Evolutionary conservation across 169 alveolate genomes (phyloP), one percentile per base, ranked within the genome.

Genomic region (Cyclospora cayetanensis): DNA sequence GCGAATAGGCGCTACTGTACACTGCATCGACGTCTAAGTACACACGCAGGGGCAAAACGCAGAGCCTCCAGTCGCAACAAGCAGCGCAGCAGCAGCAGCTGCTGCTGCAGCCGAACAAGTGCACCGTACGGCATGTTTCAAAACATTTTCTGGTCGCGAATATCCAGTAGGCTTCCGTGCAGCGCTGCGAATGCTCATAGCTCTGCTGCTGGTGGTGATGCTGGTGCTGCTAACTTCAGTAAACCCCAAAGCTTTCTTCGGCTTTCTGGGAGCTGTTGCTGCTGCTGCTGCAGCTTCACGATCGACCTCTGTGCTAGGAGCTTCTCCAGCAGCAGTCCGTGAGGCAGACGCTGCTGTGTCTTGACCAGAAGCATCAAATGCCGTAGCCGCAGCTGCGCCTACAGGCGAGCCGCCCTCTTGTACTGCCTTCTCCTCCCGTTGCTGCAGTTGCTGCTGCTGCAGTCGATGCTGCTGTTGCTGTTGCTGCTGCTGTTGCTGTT

Each of bases 401-500:
- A n/a, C n/a, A n/a, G n/a, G n/a, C n/a, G n/a, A n/a, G n/a, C 60
- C 60, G 60, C 60, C 18, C 25, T 50, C 18, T 25, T 60, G 35
- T 27, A 12, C 11, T 25, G 9, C 34, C 74, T 60, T 12, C 27
- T 25, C 11, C 74, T 60, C 11, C 27, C 27, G 35, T 60, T 60
- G 35, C 22, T 60, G 35, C 74, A 12, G 35, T 25, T 60, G 35
- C 74, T 60, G 74, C 74, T 60, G 74, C 27, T 60, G 74, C 31
- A 5, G 74, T 60, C 22, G 74, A 12, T 60, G 74, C 27, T 60
- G 74, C 22, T 60, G 35, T 22, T 60, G 35, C 27, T 12, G 35
- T 11, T 60, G 35, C 27, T 60, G 74, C 74, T 60, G 74, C 27
- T 60, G 74, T 27, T 60, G 74, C 74, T 60, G n/a, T 60, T 60